Evolutionary conservation across 164 flowering plant genomes (phyloP), one percentile per base, ranked within the genome.

Genomic region (Tinospora cordifolia): DNA sequence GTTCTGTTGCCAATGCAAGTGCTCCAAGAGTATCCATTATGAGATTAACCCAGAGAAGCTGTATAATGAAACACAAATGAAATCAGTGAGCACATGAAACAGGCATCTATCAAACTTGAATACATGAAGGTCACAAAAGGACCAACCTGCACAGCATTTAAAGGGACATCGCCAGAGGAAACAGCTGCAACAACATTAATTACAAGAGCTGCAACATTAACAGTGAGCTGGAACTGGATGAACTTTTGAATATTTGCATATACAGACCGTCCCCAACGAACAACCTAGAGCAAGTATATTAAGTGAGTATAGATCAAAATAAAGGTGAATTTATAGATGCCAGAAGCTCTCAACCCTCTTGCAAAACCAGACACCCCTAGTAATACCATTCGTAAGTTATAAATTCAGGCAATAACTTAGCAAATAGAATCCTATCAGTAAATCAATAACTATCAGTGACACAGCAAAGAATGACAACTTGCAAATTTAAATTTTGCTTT

Each of bases 11-110:
- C 79, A 94, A 80, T 3, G 99, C 99, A 75, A 94, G 86, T 38
- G 96, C 99, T 74, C 98, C 99, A 68, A 94, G 90, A 47, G 98
- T 94, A 77, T 94, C 98, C 98, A 92, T 92, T 72, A 94, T 92
- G 62, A 94, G 94, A 76, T 94, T 90, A 58, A 94, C 97, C 99
- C 99, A 94, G 5, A 94, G 92, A 81, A 94, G 97, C 97, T 94
- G 81, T 21, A 72, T 5, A 25, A 72, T 5, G 21, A 54, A 62
- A 26, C 15, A 40, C 36, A 38, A 51, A 27, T 49, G 0, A 49
- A 8, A n/a, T 2, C 4, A 58, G 14, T 15, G 51, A 74, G 59
- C 65, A 57, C 14, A 63, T 30, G 57, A 8, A 13, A 34, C 6
- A 70, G 49, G 58, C 3, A 51, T 0, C 2, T 4, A 26, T 25